phyloP scores from a whole-genome alignment of 2,329 filamentous ascomycete genomes.

The Arthrocladium fulminans region DNA sequence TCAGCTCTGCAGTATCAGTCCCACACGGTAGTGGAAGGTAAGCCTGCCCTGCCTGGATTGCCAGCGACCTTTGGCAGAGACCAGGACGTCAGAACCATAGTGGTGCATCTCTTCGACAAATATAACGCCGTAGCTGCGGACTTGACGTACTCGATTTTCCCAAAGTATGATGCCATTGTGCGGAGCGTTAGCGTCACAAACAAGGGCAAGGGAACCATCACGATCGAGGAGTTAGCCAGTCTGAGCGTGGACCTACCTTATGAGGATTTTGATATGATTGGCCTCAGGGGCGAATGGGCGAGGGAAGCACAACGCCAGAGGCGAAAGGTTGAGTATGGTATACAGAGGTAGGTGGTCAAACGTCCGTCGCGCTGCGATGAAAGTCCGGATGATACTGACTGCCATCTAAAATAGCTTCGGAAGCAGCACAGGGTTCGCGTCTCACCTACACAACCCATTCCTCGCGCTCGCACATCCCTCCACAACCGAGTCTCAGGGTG shows the following conservation, averaged over 20 bases:
- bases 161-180: constrained; percentile 51
- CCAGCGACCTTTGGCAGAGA: constrained; percentile 52
- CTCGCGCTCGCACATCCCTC: constrained; percentile 47
- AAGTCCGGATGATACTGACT: too few species aligned
- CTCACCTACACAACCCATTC: constrained; percentile 58
- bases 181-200: constrained; percentile 56
- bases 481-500: constrained; percentile 52
- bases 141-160: constrained; percentile 56
- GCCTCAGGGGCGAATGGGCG: constrained; percentile 55
- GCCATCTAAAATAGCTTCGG: too few species aligned
- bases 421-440: constrained; percentile 54
- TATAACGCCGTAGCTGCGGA: constrained; percentile 51
- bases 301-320: constrained; percentile 49
- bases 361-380: too few species aligned
- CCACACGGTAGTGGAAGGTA: constrained; percentile 47
- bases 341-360: too few species aligned
- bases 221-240: constrained; percentile 50
- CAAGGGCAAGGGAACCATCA: constrained; percentile 44
- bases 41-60: constrained; percentile 48
- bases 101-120: constrained; percentile 51
- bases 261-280: constrained; percentile 53
- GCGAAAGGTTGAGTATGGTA: constrained; percentile 49
- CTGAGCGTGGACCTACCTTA: constrained; percentile 54
- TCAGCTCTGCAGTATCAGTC: constrained; percentile 51
- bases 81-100: constrained; percentile 50